A percentile compares a stretch with the other conserved stretches of the same genome.
These are phyloP conservation scores for Leccinellum albellum DNA, from an alignment of 768 basidiomycete species.

Conservation along the genomic window DNA sequence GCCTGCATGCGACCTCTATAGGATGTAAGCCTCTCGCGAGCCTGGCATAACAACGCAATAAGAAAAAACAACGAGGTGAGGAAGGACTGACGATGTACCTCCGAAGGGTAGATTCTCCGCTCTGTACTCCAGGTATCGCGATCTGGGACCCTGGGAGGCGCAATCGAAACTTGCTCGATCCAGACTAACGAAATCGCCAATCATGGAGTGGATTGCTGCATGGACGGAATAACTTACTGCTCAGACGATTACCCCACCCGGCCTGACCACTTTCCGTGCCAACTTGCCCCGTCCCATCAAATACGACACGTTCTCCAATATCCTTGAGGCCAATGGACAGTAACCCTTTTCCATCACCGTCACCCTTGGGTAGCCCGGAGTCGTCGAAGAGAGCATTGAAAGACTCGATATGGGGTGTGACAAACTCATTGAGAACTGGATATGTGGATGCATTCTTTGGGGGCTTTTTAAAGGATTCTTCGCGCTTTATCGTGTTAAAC, in stretches of 20 bases:
- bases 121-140: constrained; percentile 73
- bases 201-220: constrained; percentile 8
- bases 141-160: constrained; percentile 83
- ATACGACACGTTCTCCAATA: constrained; percentile 88
- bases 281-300: constrained; percentile 65
- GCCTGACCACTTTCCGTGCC: constrained; percentile 49
- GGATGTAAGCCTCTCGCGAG: constrained; percentile 88
- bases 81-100: constrained; percentile 47
- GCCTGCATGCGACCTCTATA: constrained; percentile 89
- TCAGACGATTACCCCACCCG: constrained; percentile 80
- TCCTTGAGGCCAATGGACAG: constrained; percentile 76
- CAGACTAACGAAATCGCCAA: constrained; percentile 57
- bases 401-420: constrained; percentile 89
- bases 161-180: constrained; percentile 82
- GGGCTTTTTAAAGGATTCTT: constrained; percentile 75
- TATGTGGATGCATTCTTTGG: constrained; percentile 63
- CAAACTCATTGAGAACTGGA: constrained; percentile 86
- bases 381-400: constrained; percentile 98
- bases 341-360: constrained; percentile 76
- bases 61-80: neutral
- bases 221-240: constrained; percentile 52
- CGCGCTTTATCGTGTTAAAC: constrained; percentile 80
- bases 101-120: constrained; percentile 79
- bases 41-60: constrained; percentile 42
- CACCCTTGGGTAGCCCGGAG: constrained; percentile 69